phyloP scores from a whole-genome alignment of 768 basidiomycete genomes.

The Termitomyces bulborhizus region DNA sequence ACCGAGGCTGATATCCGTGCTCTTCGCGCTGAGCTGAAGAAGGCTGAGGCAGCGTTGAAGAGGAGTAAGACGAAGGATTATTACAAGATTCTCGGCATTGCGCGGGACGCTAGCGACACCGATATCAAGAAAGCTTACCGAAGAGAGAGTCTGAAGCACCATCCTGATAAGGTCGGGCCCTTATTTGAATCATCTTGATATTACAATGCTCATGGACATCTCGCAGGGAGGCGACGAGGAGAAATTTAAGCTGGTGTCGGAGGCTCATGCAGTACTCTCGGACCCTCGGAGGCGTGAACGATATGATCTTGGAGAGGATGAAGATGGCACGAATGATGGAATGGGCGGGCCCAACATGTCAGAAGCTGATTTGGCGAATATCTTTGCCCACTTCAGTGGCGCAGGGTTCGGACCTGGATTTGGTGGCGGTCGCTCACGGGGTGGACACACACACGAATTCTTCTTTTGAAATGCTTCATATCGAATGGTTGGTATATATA shows the following conservation, averaged over 20 bases:
- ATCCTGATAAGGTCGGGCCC: slow-evolving; percentile 67
- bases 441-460: slow-evolving; percentile 27
- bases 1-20: slow-evolving; percentile 56
- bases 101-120: slow-evolving; percentile 52
- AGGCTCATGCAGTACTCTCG: slow-evolving; percentile 78
- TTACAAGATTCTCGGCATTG: slow-evolving; percentile 69
- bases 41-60: slow-evolving; percentile 79
- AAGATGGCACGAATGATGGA: slow-evolving; percentile 52
- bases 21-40: slow-evolving; percentile 62
- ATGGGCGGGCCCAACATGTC: slow-evolving; percentile 30
- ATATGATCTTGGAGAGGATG: slow-evolving; percentile 80
- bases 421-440: slow-evolving; percentile 19
- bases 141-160: slow-evolving; percentile 77
- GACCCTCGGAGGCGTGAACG: slow-evolving; percentile 67
- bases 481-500: neutral
- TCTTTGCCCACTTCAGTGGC: slow-evolving; percentile 62
- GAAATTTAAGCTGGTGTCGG: slow-evolving; percentile 87
- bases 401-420: slow-evolving; percentile 24
- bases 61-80: slow-evolving; percentile 89
- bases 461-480: slow-evolving; percentile 15
- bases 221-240: slow-evolving; percentile 88
- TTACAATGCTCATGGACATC: neutral
- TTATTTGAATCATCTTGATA: neutral
- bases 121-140: slow-evolving; percentile 94
- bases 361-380: slow-evolving; percentile 49